A percentile compares a stretch with the other conserved stretches of the same genome.
Evolutionary conservation across 176 grass and related monocot genomes (phyloP).

Genomic region (Triticum aestivum): IWGSC_CS_RefSeq_v2.1 NC_057814.1:46732097-46732596

Average conservation of each 20-base stretch:
- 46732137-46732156: too few relatives aligned
- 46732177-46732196: not conserved
- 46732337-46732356: not conserved
- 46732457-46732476: not conserved
- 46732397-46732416: not conserved
- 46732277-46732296: too few relatives aligned
- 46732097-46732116: too few relatives aligned
- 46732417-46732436: not conserved
- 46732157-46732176: not conserved
- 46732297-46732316: not conserved
- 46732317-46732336: not conserved
- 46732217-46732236: not conserved
- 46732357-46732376: not conserved
- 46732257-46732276: too few relatives aligned
- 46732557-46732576: too few relatives aligned
- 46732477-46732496: not conserved
- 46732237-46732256: not conserved
- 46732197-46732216: too few relatives aligned
- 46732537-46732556: too few relatives aligned
- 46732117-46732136: too few relatives aligned
- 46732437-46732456: not conserved
- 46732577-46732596: too few relatives aligned
- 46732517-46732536: too few relatives aligned
- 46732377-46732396: not conserved
- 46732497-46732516: too few relatives aligned